phyloP scores from a whole-genome alignment of 805 yeast species.

The Ogataea naganishii region DNA sequence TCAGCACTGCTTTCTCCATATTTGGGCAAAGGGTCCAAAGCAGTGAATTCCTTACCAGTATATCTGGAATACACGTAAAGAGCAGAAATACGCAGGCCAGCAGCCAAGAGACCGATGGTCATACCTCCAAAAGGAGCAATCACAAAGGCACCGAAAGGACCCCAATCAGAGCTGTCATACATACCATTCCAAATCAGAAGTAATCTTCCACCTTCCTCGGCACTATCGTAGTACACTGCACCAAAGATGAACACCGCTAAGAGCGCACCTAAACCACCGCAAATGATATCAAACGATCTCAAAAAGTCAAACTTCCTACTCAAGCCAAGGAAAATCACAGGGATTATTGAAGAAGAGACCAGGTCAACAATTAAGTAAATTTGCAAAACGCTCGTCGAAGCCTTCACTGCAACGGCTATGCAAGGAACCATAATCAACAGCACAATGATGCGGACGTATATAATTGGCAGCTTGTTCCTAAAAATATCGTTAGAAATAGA shows the following conservation, averaged over 20 bases:
- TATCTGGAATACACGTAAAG: slow-evolving; percentile 24
- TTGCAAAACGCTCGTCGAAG: slow-evolving; percentile 75
- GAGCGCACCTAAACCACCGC: slow-evolving; percentile 79
- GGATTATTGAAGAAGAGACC: slow-evolving; percentile 80
- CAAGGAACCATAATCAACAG: slow-evolving; percentile 78
- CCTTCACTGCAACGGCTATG: slow-evolving; percentile 73
- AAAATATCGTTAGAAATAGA: slow-evolving; percentile 84
- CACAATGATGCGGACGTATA: slow-evolving; percentile 64
- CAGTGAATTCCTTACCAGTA: slow-evolving; percentile 32
- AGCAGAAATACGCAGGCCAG: slow-evolving; percentile 37
- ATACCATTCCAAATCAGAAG: slow-evolving; percentile 74
- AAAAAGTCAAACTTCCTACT: slow-evolving; percentile 58
- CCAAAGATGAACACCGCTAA: slow-evolving; percentile 79
- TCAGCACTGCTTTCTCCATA: slow-evolving; percentile 23
- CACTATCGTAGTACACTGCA: slow-evolving; percentile 62
- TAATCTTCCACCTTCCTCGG: slow-evolving; percentile 69
- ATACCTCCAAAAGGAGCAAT: slow-evolving; percentile 83
- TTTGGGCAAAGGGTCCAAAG: too few relatives aligned
- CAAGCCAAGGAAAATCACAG: slow-evolving; percentile 74
- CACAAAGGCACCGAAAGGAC: slow-evolving; percentile 90
- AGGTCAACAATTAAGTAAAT: slow-evolving; percentile 88
- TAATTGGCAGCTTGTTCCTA: slow-evolving; percentile 64
- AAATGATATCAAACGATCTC: slow-evolving; percentile 71
- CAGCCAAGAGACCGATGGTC: slow-evolving; percentile 41
- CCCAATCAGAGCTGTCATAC: slow-evolving; percentile 76